These are phyloP conservation scores for Acorus gramineus DNA, from an alignment of 106 monocot species.

Conservation along the genomic window DNA sequence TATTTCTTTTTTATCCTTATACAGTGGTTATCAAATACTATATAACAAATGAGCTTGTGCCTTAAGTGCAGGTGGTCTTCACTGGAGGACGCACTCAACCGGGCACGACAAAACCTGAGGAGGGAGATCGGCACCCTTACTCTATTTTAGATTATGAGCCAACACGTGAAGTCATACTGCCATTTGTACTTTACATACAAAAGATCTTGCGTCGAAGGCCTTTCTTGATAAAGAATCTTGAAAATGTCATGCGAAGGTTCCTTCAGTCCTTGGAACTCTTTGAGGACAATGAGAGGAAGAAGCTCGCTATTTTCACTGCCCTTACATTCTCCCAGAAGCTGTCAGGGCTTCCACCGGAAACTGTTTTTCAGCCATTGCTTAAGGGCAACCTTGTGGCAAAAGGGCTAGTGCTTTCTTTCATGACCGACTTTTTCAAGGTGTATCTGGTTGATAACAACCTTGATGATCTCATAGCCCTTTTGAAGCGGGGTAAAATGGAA, in stretches of 20 bases:
- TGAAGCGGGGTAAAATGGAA: slow-evolving; percentile 89
- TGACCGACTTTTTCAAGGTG: slow-evolving; percentile 88
- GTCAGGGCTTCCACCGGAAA: slow-evolving; percentile 88
- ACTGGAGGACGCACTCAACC: slow-evolving; percentile 94
- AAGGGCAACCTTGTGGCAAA: slow-evolving; percentile 96
- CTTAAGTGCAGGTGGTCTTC: slow-evolving; percentile 66
- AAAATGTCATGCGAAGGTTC: slow-evolving; percentile 89
- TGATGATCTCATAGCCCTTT: slow-evolving; percentile 84
- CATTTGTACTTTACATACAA: slow-evolving; percentile 86
- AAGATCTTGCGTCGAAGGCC: slow-evolving; percentile 80
- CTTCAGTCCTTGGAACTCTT: slow-evolving; percentile 92
- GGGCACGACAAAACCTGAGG: slow-evolving; percentile 89
- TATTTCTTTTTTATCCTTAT: too few species aligned
- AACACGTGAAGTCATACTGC: slow-evolving; percentile 78
- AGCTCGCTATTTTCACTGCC: slow-evolving; percentile 89
- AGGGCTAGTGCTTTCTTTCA: slow-evolving; percentile 88
- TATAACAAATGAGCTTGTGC: too few species aligned
- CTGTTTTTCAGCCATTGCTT: slow-evolving; percentile 87
- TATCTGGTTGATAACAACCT: slow-evolving; percentile 77
- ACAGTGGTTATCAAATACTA: too few species aligned
- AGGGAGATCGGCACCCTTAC: slow-evolving; percentile 68
- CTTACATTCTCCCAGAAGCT: slow-evolving; percentile 97
- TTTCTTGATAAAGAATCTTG: slow-evolving; percentile 93
- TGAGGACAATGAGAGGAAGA: slow-evolving; percentile 81
- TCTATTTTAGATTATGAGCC: slow-evolving; percentile 84